Evolutionary conservation across 2,329 filamentous ascomycete genomes (phyloP).

Genomic region (Botryotinia globosa): DNA sequence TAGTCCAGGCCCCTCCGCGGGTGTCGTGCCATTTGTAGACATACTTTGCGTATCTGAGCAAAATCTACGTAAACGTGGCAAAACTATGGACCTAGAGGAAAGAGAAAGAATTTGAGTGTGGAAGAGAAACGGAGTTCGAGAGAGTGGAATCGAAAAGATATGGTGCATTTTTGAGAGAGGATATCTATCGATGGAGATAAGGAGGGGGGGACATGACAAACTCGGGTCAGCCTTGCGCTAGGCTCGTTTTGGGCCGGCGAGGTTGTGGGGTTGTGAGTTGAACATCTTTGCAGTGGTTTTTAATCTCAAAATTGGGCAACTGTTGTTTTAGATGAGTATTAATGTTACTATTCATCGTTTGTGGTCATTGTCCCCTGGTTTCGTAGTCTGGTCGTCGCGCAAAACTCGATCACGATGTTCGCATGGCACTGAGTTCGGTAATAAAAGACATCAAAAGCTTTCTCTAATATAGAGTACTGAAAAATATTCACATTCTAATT

Average conservation of each 20-base stretch:
- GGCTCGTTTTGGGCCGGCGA: neutral
- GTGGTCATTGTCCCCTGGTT: neutral
- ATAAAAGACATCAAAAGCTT: neutral
- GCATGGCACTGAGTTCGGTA: no score
- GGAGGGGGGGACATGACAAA: constrained; percentile 14
- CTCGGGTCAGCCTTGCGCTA: constrained; percentile 10
- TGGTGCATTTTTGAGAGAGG: constrained; percentile 13
- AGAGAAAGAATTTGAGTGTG: neutral
- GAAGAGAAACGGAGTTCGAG: neutral
- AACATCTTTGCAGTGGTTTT: neutral
- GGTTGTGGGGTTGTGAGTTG: neutral
- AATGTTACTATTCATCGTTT: neutral
- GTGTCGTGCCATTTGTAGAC: neutral
- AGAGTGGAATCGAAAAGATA: neutral
- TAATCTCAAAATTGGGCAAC: neutral
- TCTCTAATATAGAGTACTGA: neutral
- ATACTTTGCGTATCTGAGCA: neutral
- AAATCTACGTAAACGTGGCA: neutral
- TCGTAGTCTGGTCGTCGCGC: neutral
- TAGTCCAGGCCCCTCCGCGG: constrained; percentile 6
- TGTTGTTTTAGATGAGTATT: neutral
- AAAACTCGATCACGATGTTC: neutral
- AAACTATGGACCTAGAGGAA: neutral
- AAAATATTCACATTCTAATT: neutral
- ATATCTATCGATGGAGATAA: constrained; percentile 5